A percentile compares a stretch with the other conserved stretches of the same genome.
These are phyloP conservation scores for Pseudomonodictys pantanalensis DNA, from an alignment of 495 filamentous ascomycete genomes.

Conservation along the genomic window DNA sequence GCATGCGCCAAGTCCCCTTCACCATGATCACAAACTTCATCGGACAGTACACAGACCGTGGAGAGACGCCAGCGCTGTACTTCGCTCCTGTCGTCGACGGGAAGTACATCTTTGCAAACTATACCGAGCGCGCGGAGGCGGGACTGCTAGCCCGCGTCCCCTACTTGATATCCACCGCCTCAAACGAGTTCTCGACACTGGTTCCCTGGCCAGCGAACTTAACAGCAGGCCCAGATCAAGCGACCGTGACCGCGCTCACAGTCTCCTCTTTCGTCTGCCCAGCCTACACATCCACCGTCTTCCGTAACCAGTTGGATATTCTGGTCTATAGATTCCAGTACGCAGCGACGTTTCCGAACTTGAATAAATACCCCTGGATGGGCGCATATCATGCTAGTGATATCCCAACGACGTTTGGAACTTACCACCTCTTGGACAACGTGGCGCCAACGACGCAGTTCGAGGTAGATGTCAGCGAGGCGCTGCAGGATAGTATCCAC, in stretches of 20 bases:
- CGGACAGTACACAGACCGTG: slow-evolving; percentile 24
- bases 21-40: slow-evolving; percentile 43
- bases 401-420: slow-evolving; percentile 50
- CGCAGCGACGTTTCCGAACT: slow-evolving; percentile 48
- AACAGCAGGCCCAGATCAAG: slow-evolving; percentile 34
- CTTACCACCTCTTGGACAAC: slow-evolving; percentile 29
- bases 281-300: slow-evolving; percentile 30
- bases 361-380: slow-evolving; percentile 47
- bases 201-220: slow-evolving; percentile 28
- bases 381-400: slow-evolving; percentile 53
- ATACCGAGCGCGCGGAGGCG: slow-evolving; percentile 41
- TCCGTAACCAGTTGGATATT: not conserved
- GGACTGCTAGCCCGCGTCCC: slow-evolving; percentile 7
- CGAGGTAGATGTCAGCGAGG: slow-evolving; percentile 41
- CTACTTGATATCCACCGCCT: slow-evolving; percentile 6
- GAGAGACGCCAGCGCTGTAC: slow-evolving; percentile 20
- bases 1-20: slow-evolving; percentile 46
- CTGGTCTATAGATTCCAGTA: slow-evolving; percentile 49
- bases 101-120: slow-evolving; percentile 44
- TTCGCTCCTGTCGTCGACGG: slow-evolving; percentile 46
- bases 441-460: slow-evolving; percentile 36
- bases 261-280: slow-evolving; percentile 34
- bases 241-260: slow-evolving; percentile 16
- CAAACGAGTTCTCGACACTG: slow-evolving; percentile 5
- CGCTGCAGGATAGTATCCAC: slow-evolving; percentile 48